phyloP scores from a whole-genome alignment of 2,329 filamentous ascomycete genomes.

The Lasiodiplodia citricola region DNA sequence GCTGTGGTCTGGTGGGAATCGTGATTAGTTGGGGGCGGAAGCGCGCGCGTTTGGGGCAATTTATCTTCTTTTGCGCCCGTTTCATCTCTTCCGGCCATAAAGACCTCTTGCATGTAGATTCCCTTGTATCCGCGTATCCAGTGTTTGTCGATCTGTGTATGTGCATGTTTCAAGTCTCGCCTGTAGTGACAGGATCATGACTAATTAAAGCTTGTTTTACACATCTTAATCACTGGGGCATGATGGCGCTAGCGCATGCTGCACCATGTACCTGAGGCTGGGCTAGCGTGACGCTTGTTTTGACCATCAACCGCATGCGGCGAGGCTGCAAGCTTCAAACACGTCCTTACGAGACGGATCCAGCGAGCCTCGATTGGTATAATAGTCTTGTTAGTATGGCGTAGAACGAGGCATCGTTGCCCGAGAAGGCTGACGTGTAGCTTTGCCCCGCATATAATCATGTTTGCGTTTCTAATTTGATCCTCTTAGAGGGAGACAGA shows the following conservation, averaged over 20 bases:
- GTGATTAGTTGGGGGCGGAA: slow-evolving; percentile 10
- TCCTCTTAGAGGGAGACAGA: too few relatives aligned
- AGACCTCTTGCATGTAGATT: slow-evolving; percentile 24
- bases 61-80: slow-evolving; percentile 16
- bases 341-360: not conserved
- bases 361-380: not conserved
- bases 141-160: not conserved
- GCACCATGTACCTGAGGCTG: not conserved
- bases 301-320: not conserved
- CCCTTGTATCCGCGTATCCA: slow-evolving; percentile 22
- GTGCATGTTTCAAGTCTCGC: not conserved
- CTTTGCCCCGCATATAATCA: not conserved
- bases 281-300: not conserved
- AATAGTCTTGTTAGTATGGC: not conserved
- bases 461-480: too few relatives aligned
- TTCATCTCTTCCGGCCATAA: slow-evolving; percentile 11
- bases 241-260: not conserved
- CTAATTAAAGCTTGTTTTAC: not conserved
- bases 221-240: not conserved
- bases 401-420: not conserved
- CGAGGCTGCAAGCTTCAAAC: not conserved
- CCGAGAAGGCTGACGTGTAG: not conserved
- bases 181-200: not conserved
- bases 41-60: slow-evolving; percentile 12
- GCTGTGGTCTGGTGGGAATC: slow-evolving; percentile 3